phyloP scores from a whole-genome alignment of 2,329 filamentous ascomycete genomes.

The Capronia americana region DNA sequence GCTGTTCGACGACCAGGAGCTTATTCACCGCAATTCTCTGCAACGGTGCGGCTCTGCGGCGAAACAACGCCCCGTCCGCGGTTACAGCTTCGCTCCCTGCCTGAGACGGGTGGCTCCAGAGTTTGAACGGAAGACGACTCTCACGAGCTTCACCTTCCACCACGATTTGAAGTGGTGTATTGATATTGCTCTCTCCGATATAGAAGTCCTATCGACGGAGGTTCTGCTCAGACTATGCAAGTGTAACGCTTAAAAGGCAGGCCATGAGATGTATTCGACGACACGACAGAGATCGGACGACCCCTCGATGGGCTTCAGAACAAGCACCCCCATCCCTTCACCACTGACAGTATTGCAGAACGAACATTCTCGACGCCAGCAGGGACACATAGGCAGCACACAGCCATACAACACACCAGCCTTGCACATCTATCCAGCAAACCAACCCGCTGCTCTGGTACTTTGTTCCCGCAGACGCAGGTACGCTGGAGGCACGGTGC shows the following conservation, averaged over 20 bases:
- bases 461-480: background rate
- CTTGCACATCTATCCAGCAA: background rate
- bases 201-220: background rate
- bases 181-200: background rate
- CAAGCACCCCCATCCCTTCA: background rate
- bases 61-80: background rate
- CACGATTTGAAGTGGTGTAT: background rate
- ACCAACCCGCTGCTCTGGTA: background rate
- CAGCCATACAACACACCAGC: background rate
- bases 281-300: background rate
- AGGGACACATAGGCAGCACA: background rate
- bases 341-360: background rate
- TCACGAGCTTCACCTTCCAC: background rate
- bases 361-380: background rate
- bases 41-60: constrained; percentile 16
- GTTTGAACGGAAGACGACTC: background rate
- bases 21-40: background rate
- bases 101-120: background rate
- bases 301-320: background rate
- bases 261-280: background rate
- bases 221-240: background rate
- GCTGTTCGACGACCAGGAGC: background rate
- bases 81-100: background rate
- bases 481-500: background rate
- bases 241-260: background rate